These are phyloP conservation scores for Diatrype stigma DNA, from an alignment of 2,329 filamentous ascomycete genomes.

Conservation along the genomic window DNA sequence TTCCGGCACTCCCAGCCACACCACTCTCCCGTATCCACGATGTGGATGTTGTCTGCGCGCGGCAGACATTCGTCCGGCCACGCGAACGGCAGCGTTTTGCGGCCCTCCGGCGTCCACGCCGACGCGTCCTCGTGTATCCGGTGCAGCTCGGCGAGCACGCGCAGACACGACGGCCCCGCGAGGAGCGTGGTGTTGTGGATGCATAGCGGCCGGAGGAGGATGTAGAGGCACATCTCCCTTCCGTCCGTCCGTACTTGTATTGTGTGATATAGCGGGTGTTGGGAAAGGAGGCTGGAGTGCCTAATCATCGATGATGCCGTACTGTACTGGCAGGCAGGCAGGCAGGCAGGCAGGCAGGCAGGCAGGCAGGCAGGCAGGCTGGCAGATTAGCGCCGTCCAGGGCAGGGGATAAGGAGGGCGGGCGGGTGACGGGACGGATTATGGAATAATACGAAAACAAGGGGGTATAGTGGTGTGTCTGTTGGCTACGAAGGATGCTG, in stretches of 20 bases:
- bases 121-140: conserved; percentile 15
- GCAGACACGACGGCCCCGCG: conserved; percentile 17
- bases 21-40: conserved; percentile 13
- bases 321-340: no score
- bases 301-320: no score
- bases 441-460: no score
- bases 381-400: no score
- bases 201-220: conserved; percentile 18
- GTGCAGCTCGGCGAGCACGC: conserved; percentile 12
- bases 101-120: conserved; percentile 8
- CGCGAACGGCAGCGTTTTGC: conserved; percentile 12
- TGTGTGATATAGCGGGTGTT: background rate
- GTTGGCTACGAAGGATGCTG: no score
- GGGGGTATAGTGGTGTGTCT: no score
- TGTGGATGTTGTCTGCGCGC: conserved; percentile 8
- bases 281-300: background rate
- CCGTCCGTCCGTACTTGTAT: background rate
- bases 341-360: no score
- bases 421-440: no score
- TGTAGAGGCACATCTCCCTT: conserved; percentile 18
- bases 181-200: conserved; percentile 15
- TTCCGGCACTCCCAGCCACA: conserved; percentile 27
- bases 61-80: conserved; percentile 17
- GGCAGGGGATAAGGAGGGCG: no score
- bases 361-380: no score